phyloP scores from a whole-genome alignment of 371 early-diverging fungal genomes.

The Blakeslea trispora region DNA sequence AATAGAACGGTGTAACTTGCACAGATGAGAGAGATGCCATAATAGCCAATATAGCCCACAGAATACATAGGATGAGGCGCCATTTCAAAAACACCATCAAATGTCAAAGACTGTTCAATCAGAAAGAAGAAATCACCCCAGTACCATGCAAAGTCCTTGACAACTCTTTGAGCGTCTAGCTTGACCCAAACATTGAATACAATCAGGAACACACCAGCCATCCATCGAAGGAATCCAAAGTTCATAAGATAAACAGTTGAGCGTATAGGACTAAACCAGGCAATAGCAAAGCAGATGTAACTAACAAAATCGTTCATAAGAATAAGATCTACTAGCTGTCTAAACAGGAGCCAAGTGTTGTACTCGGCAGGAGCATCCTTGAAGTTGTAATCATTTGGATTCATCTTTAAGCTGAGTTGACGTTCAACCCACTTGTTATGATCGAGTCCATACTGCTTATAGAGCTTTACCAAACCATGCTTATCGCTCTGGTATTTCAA shows the following conservation, averaged over 20 bases:
- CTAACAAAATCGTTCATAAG: conserved; percentile 83
- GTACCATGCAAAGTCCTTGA: conserved; percentile 94
- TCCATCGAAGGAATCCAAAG: conserved; percentile 59
- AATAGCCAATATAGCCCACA: conserved; percentile 90
- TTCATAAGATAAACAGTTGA: conserved; percentile 38
- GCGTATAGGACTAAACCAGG: conserved; percentile 53
- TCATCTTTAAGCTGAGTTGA: conserved; percentile 79
- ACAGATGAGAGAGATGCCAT: conserved; percentile 83
- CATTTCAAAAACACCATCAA: conserved; percentile 91
- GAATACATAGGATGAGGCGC: conserved; percentile 97
- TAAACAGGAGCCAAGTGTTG: conserved; percentile 90
- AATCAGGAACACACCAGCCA: conserved; percentile 74
- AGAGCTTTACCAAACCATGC: conserved; percentile 62
- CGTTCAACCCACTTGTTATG: conserved; percentile 56
- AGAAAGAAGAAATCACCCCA: conserved; percentile 97
- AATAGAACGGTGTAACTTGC: conserved; percentile 83
- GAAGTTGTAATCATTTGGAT: conserved; percentile 64
- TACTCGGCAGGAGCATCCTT: conserved; percentile 78
- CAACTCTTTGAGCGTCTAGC: conserved; percentile 85
- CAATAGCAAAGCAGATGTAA: conserved; percentile 76
- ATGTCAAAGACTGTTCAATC: conserved; percentile 74
- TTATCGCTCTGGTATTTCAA: conserved; percentile 70
- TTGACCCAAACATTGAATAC: conserved; percentile 91
- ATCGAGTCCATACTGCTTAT: conserved; percentile 44
- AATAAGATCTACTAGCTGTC: conserved; percentile 84